phyloP scores from a whole-genome alignment of 306 rosid species.

The Trifolium subterraneum region DNA sequence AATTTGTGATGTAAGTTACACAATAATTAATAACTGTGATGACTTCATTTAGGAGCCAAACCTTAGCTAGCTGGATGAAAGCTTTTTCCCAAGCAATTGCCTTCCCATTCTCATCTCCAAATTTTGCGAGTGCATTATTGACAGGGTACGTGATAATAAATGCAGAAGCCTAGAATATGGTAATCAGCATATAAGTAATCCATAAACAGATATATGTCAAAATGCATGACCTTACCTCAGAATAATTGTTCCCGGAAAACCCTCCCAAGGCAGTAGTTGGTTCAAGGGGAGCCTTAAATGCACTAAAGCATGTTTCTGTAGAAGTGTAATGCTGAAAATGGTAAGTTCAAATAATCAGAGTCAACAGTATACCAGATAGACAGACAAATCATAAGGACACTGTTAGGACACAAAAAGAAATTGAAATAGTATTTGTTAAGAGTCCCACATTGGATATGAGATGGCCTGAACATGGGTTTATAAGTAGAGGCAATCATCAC shows the following conservation, averaged over 20 bases:
- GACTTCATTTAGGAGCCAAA: conserved; percentile 46
- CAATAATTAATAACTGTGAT: conserved; percentile 35
- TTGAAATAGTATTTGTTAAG: not conserved
- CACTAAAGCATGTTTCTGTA: conserved; percentile 93
- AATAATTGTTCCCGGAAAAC: conserved; percentile 82
- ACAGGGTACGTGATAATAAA: conserved; percentile 90
- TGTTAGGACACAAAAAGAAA: not conserved
- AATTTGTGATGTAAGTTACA: conserved; percentile 39
- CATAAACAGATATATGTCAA: conserved; percentile 35
- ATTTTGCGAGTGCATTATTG: conserved; percentile 73
- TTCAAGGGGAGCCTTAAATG: conserved; percentile 95
- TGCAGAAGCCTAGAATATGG: conserved; percentile 84
- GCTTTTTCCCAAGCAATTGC: conserved; percentile 91
- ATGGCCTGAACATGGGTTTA: too few relatives aligned
- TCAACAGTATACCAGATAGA: conserved; percentile 28
- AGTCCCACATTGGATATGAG: too few relatives aligned
- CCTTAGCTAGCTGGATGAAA: conserved; percentile 85
- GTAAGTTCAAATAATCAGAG: conserved; percentile 38
- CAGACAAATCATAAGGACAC: conserved; percentile 13
- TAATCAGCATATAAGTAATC: conserved; percentile 41
- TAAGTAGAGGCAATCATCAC: too few relatives aligned
- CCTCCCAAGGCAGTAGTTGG: conserved; percentile 95
- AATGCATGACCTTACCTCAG: conserved; percentile 66
- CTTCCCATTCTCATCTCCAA: conserved; percentile 81
- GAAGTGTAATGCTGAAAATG: conserved; percentile 79